Base-by-base conservation (phyloP, 441 rosid genomes). In the Brassica hybrid region DNA sequence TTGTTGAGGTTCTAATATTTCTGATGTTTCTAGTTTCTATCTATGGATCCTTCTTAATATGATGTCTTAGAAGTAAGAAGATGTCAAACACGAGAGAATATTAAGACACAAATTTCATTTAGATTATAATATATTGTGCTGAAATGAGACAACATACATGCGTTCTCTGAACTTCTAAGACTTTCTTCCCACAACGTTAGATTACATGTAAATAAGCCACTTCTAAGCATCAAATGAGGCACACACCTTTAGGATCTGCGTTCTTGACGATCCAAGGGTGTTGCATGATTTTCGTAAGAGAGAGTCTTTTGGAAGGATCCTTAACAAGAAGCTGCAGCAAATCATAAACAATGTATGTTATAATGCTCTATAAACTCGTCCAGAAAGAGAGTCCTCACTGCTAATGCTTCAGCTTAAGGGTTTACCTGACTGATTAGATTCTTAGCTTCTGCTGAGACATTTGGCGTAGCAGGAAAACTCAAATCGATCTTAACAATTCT, bases 201-300 rank as follows among this genome's bases (percentile, higher is more conserved):
- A 32, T 32, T 32, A 32, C 38, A 32, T 27, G 6, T 27, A 5
- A 27, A 27, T 27, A 27, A 21, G 52, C 48, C 41, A 61, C 14
- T 16, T 21, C 21, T 72, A 52, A 67, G 8, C 60, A 76, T 72
- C 23, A 76, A 34, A 13, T 50, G 63, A 30, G 79, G 72, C 88
- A 86, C 79, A 73, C 81, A 71, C 91, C 92, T 54, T 17, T 70
- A 16, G 91, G 91, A 76, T 95, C 84, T 62, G 95, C 96, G 83
- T 91, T 90, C 86, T 84, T 89, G 48, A 89, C 72, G 27, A 95
- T 91, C 97, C 98, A 95, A 1, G 96, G 97, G 69, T 93, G 97
- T 74, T 88, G 89, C 91, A 89, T 61, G 72, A 95, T 91, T 84
- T 87, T 95, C 82, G 85, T 78, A 38, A 93, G 87, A 38, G 99